Evolutionary conservation across 306 rosid genomes (phyloP).

Genomic region (Ceratonia siliqua): DNA sequence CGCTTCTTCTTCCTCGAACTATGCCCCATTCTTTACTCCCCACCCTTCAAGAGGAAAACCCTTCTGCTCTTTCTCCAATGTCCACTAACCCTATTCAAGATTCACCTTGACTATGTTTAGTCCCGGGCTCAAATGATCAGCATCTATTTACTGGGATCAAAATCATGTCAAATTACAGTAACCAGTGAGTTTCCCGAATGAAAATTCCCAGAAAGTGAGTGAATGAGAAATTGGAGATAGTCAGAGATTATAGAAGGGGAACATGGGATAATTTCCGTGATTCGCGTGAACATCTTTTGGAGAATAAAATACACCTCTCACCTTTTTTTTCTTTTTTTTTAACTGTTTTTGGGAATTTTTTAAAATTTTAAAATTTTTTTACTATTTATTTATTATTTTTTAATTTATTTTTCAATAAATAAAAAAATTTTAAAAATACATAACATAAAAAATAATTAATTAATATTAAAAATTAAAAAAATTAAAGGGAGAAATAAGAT

Average conservation of each 20-base stretch:
- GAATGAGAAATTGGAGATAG: neutral
- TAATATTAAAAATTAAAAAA: too few species aligned
- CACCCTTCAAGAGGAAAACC: neutral
- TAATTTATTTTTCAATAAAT: too few species aligned
- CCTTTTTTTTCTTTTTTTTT: too few species aligned
- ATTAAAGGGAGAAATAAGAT: too few species aligned
- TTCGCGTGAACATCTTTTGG: neutral
- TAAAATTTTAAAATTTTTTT: too few species aligned
- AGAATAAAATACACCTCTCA: too few species aligned
- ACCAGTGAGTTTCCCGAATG: neutral
- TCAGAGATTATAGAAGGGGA: neutral
- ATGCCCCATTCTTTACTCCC: conserved; percentile 58
- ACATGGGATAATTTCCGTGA: neutral
- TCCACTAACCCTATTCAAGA: neutral
- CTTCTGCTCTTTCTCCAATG: conserved; percentile 5
- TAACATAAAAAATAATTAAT: too few species aligned
- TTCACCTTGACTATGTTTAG: neutral
- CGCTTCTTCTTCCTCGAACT: conserved; percentile 84
- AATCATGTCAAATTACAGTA: neutral
- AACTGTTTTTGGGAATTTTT: too few species aligned
- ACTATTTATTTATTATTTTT: too few species aligned
- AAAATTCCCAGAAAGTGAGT: neutral
- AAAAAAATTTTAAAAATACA: too few species aligned
- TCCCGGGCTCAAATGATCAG: neutral
- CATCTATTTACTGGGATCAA: neutral